Base-by-base conservation (phyloP, 352 stramenopile genomes). In the Globisporangium echinulatum region DNA sequence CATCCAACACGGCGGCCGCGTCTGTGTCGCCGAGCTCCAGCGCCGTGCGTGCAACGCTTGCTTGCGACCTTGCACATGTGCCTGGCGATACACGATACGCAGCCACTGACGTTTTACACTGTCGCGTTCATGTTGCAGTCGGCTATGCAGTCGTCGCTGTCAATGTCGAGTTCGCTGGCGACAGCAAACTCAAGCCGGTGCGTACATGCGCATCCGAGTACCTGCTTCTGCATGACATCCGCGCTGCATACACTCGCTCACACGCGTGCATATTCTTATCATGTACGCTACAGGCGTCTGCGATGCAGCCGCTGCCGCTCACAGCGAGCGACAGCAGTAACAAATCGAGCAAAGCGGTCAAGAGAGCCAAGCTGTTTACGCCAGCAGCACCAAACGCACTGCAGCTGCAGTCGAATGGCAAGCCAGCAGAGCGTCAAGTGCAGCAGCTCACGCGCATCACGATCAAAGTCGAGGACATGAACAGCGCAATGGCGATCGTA, bases 391-490 rank as follows among this genome's bases (percentile, higher is more conserved):
- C 61, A 33, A 82, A 78, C 47, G 69, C 66, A 6, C 53, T 90
- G 52, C 75, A 78, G 36, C 57, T 73, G 46, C 54, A 64, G n/a
- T 13, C 51, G 36, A 55, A 14, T 40, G 53, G 13, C 14, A 33
- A 33, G 25, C 25, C 25, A 33, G 11, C 49, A 13, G 69, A 82
- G 61, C 39, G 68, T 44, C 14, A 72, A 36, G 61, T 85, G 46
- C 74, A 69, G 13, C 82, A 94, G 62, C 68, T 88, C 57, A 81
- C 77, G 56, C 79, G 85, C 9, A 70, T 92, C 57, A 94, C 85
- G 17, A 62, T 94, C 39, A 88, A 89, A 53, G 67, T 82, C 46
- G 79, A 92, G 13, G 85, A 94, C 51, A 82, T 88, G 64, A 77
- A 74, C 19, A 69, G 67, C 19, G 81, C 74, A 33, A 72, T 90